Base-by-base conservation (phyloP, 2,329 filamentous ascomycete species). In the Sclerotinia nivalis region DNA sequence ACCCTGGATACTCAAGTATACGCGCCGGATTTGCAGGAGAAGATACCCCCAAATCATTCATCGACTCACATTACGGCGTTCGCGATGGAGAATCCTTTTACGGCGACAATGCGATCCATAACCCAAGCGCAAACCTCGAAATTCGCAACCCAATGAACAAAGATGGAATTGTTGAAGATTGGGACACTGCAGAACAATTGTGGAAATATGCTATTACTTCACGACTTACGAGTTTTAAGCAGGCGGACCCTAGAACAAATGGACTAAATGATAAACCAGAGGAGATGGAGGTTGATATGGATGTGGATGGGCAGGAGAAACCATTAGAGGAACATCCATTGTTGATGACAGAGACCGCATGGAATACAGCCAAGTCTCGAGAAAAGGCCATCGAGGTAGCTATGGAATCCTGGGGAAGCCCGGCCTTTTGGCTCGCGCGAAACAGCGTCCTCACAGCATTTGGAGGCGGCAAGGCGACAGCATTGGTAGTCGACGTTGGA, bases 21-120 rank as follows among this genome's bases (percentile, higher is more conserved):
- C 93, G 96, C 81, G 96, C 94, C 71, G 96, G 96, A 70, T 99
- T 98, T 78, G 96, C 96, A 18, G 96, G 96, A 78, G 96, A 99
- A 87, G 96, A 99, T 82, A 91, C 93, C 0, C 96, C 96, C 75
- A 98, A 98, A 84, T 93, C 93, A 43, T 89, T 98, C 70, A 87
- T 97, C 70, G 94, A 95, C 40, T 96, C 93, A 58, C 93, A 91
- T 83, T 99, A 99, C 82, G 94, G 92, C 68, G 77, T 86, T 68
- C 81, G 84, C 34, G 84, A 86, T 64, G 77, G 82, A 75, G 84
- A 85, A 73, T 81, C 85, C 45, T 80, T 96, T 71, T 98, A 94
- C 77, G 96, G 96, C 82, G 96, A 99, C 79, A 95, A 97, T 80
- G 89, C 91, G 74, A 90, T 97, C 72, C 89, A 92, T 77, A 88